Conservation (phyloP, 257 asterid genomes). For the Penstemon newberryi region DNA sequence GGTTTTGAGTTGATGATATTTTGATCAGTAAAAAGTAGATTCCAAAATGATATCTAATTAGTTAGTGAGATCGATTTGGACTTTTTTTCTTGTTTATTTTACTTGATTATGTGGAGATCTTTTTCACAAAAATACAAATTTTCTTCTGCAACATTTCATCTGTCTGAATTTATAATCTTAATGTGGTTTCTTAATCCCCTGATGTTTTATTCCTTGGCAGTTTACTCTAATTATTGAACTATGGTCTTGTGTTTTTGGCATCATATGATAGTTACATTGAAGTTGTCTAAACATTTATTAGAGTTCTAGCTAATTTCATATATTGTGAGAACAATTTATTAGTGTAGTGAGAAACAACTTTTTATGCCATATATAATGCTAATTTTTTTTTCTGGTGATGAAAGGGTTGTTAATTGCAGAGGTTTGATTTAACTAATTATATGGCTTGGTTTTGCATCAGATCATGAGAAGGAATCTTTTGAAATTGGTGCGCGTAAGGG, state of each 20-base stretch:
- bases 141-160: slow-evolving; percentile 8
- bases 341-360: neutral
- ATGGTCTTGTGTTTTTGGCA: slow-evolving; percentile 10
- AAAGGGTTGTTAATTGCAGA: slow-evolving; percentile 3
- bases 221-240: neutral
- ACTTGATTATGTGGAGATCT: neutral
- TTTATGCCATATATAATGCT: neutral
- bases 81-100: too few relatives aligned
- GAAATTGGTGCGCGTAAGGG: slow-evolving; percentile 76
- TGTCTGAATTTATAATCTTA: neutral
- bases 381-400: neutral
- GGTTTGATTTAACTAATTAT: slow-evolving; percentile 4
- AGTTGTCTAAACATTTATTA: neutral
- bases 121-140: neutral
- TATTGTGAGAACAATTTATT: neutral
- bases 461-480: slow-evolving; percentile 94
- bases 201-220: slow-evolving; percentile 14
- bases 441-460: slow-evolving; percentile 42
- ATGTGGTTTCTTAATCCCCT: slow-evolving; percentile 4
- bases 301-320: slow-evolving; percentile 11
- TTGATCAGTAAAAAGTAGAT: neutral
- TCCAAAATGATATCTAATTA: neutral
- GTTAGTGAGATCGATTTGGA: neutral
- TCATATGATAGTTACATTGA: neutral
- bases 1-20: slow-evolving; percentile 1